A percentile compares a stretch with the other conserved stretches of the same genome.
These are phyloP conservation scores for Xylaria sp. DNA, from an alignment of 2,329 filamentous ascomycete species.

Conservation along the genomic window DNA sequence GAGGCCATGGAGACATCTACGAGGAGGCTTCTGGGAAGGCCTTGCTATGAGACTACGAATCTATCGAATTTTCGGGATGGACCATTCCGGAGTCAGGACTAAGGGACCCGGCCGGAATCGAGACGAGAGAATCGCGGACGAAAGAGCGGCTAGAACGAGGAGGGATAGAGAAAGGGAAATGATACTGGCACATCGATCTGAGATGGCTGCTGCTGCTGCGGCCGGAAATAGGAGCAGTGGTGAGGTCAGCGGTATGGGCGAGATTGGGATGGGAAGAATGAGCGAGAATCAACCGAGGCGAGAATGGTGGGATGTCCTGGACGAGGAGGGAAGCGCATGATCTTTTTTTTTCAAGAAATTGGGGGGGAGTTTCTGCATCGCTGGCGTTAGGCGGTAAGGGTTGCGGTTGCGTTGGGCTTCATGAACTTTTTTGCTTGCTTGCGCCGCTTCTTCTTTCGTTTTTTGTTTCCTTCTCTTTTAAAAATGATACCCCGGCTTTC, in stretches of 20 bases:
- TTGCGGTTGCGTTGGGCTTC: neutral
- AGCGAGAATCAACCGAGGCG: constrained; percentile 16
- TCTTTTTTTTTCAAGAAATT: neutral
- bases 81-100: constrained; percentile 21
- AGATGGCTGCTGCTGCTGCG: neutral
- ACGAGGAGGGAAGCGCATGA: constrained; percentile 13
- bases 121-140: constrained; percentile 40
- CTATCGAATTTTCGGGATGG: constrained; percentile 33
- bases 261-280: constrained; percentile 15
- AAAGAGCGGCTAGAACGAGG: constrained; percentile 33
- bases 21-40: constrained; percentile 31
- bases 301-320: constrained; percentile 39
- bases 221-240: constrained; percentile 32
- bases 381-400: neutral
- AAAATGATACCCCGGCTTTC: neutral
- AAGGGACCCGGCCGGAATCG: constrained; percentile 9
- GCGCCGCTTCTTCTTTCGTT: neutral
- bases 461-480: neutral
- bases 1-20: constrained; percentile 61
- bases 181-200: constrained; percentile 41
- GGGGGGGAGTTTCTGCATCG: neutral
- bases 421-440: neutral
- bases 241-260: constrained; percentile 22
- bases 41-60: constrained; percentile 26
- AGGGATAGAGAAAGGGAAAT: constrained; percentile 43